A percentile compares a stretch with the other conserved stretches of the same genome.
These are phyloP conservation scores for Passalora sequoiae DNA, from an alignment of 2,329 filamentous ascomycete genomes.

Conservation along the genomic window DNA sequence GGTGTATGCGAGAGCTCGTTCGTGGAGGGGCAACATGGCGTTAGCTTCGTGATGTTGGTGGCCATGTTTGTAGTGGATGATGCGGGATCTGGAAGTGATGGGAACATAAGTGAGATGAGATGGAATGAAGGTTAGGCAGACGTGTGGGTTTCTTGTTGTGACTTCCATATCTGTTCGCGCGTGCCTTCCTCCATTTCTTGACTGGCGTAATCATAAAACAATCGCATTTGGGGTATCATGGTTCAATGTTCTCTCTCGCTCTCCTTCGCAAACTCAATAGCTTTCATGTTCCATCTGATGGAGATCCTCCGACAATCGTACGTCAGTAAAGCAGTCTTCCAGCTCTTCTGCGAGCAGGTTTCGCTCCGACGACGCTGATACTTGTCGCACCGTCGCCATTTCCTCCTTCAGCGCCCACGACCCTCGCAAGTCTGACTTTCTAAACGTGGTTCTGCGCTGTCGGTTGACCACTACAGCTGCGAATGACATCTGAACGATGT, in stretches of 20 bases:
- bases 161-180: no score
- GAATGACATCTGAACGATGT: slow-evolving; percentile 3
- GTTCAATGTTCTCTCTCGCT: no score
- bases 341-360: not conserved
- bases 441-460: slow-evolving; percentile 6
- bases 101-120: not conserved
- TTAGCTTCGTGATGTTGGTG: no score
- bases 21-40: not conserved
- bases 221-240: no score
- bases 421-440: slow-evolving; percentile 10
- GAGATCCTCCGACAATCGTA: not conserved
- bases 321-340: not conserved
- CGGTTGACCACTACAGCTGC: slow-evolving; percentile 2
- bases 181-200: no score
- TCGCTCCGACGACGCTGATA: not conserved
- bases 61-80: not conserved
- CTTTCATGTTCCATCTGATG: not conserved
- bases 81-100: not conserved
- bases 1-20: not conserved
- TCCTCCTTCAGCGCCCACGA: slow-evolving; percentile 5
- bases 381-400: not conserved
- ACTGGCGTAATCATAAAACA: no score
- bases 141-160: no score
- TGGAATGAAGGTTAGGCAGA: not conserved
- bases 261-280: no score